These are phyloP conservation scores for Letharia columbiana DNA, from an alignment of 495 filamentous ascomycete genomes.

Conservation along the genomic window DNA sequence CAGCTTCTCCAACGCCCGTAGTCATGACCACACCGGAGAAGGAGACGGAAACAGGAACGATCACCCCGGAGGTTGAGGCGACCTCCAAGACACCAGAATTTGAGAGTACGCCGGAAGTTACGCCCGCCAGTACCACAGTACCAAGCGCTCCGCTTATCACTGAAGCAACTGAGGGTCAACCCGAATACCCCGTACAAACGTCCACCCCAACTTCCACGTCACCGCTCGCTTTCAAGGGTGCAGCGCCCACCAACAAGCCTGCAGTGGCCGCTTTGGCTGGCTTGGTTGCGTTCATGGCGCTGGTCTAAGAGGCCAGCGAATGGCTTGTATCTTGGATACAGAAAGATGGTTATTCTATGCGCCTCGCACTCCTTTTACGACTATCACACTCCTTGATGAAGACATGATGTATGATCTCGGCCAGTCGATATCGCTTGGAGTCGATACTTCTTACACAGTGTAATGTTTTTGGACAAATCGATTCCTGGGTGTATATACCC, in stretches of 20 bases:
- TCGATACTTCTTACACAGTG: slow-evolving; percentile 5
- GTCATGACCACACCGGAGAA: neutral
- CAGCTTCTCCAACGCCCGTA: neutral
- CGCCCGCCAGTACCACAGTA: neutral
- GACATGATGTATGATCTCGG: slow-evolving; percentile 8
- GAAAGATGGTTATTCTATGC: slow-evolving; percentile 11
- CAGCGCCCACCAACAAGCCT: slow-evolving; percentile 13
- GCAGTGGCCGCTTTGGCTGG: slow-evolving; percentile 9
- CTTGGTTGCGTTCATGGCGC: slow-evolving; percentile 11
- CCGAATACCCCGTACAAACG: slow-evolving; percentile 9
- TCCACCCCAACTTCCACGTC: slow-evolving; percentile 6
- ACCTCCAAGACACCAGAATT: neutral
- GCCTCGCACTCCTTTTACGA: neutral
- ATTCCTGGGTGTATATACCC: neutral
- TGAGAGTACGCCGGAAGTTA: neutral
- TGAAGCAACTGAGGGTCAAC: slow-evolving; percentile 17
- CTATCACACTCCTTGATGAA: slow-evolving; percentile 12
- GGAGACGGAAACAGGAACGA: neutral
- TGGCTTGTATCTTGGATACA: slow-evolving; percentile 21
- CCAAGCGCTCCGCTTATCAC: slow-evolving; percentile 1
- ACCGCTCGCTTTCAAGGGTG: slow-evolving; percentile 9
- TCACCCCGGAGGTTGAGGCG: neutral
- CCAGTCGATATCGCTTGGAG: neutral
- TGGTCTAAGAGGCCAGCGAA: slow-evolving; percentile 1
- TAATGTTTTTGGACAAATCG: neutral